A percentile compares a stretch with the other conserved stretches of the same genome.
phyloP scores from a whole-genome alignment of 768 basidiomycete species.

The Lentinula aciculospora region DNA sequence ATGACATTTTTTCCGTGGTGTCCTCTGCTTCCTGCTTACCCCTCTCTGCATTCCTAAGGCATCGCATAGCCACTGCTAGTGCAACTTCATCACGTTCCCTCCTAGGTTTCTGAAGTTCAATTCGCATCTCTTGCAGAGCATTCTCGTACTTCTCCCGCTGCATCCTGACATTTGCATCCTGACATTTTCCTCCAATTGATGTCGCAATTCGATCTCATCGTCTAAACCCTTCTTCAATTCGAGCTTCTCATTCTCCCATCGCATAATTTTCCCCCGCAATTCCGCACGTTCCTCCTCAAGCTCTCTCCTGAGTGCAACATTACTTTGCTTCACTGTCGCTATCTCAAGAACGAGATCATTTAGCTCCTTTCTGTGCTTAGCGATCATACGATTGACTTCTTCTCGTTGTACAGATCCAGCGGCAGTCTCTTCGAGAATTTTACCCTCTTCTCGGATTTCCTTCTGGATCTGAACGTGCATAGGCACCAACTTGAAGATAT shows the following conservation, averaged over 20 bases:
- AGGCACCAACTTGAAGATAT: constrained; percentile 17
- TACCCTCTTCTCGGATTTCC: constrained; percentile 30
- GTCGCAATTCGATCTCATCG: not conserved
- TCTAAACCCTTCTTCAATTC: constrained; percentile 5
- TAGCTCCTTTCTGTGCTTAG: constrained; percentile 29
- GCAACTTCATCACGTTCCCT: constrained; percentile 24
- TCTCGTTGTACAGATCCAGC: constrained; percentile 32
- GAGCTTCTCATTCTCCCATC: not conserved
- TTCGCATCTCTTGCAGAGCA: constrained; percentile 18
- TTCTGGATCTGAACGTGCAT: constrained; percentile 9
- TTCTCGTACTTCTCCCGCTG: constrained; percentile 20
- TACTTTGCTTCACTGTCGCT: constrained; percentile 12
- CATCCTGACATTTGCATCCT: too few species aligned
- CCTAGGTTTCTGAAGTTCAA: constrained; percentile 8
- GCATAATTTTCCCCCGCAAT: not conserved
- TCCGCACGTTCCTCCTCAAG: constrained; percentile 9
- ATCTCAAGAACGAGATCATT: constrained; percentile 27
- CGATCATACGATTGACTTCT: constrained; percentile 27
- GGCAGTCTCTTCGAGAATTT: constrained; percentile 29
- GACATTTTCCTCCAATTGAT: not conserved
- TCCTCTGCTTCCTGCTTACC: not conserved
- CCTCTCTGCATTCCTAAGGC: not conserved
- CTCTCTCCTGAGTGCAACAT: constrained; percentile 1
- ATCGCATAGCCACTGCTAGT: not conserved
- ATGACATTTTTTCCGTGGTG: not conserved